Conservation (phyloP, 441 rosid genomes). For the Arabidopsis hybrid region DNA sequence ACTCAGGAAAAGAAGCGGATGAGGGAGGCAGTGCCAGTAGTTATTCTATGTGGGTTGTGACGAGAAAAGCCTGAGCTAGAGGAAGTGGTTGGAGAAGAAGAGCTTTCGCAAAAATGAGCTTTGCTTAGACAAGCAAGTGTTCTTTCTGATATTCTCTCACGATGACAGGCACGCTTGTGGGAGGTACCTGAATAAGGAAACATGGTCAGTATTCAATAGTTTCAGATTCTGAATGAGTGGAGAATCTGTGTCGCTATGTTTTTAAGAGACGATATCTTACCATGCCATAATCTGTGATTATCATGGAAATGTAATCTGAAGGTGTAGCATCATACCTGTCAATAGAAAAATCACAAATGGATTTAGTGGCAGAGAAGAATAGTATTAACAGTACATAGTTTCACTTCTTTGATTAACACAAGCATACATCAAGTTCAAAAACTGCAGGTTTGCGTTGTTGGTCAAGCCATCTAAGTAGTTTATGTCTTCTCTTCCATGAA, state of each 20-base stretch:
- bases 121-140: slow-evolving; percentile 63
- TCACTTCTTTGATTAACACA: background rate
- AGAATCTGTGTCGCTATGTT: background rate
- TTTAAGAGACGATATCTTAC: slow-evolving; percentile 51
- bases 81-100: background rate
- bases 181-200: slow-evolving; percentile 64
- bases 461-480: slow-evolving; percentile 61
- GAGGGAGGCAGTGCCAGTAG: slow-evolving; percentile 31
- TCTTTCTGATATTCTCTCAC: slow-evolving; percentile 86
- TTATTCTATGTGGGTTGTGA: slow-evolving; percentile 43
- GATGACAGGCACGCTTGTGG: slow-evolving; percentile 93
- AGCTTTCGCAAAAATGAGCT: slow-evolving; percentile 49
- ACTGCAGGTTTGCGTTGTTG: slow-evolving; percentile 70
- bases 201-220: slow-evolving; percentile 3
- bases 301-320: slow-evolving; percentile 87
- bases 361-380: slow-evolving; percentile 32
- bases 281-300: slow-evolving; percentile 97
- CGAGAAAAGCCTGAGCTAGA: slow-evolving; percentile 28
- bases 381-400: slow-evolving; percentile 10
- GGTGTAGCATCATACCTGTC: slow-evolving; percentile 94
- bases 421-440: slow-evolving; percentile 80
- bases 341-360: slow-evolving; percentile 23
- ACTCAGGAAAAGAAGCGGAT: slow-evolving; percentile 21
- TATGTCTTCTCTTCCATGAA: slow-evolving; percentile 70
- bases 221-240: background rate